A percentile compares a stretch with the other conserved stretches of the same genome.
These are phyloP conservation scores for Taiozyma sp. DNA, from an alignment of 1,139 yeast species.

Conservation along the genomic window DNA sequence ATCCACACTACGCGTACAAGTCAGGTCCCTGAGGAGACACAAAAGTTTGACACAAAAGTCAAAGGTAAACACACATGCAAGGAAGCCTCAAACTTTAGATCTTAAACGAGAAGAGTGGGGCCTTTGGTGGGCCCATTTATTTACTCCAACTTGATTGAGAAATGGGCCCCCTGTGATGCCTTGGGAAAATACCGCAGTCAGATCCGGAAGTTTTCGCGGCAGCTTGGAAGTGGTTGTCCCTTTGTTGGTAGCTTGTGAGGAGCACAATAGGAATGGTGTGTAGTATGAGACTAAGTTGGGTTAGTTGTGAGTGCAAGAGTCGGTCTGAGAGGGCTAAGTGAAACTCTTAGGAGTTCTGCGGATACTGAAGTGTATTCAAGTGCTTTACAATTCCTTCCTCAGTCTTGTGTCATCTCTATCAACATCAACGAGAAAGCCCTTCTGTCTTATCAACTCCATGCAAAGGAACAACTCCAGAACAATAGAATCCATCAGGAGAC, in stretches of 20 bases:
- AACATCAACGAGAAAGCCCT: not conserved
- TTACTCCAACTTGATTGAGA: not conserved
- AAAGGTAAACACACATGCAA: not conserved
- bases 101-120: not conserved
- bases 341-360: too few species aligned
- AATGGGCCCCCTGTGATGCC: not conserved
- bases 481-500: not conserved
- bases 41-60: not conserved
- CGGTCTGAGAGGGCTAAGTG: too few species aligned
- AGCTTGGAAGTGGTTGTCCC: not conserved
- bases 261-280: too few species aligned
- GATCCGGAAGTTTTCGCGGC: not conserved
- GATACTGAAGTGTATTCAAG: too few species aligned
- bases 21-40: not conserved
- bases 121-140: not conserved
- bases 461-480: not conserved
- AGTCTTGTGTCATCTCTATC: conserved; percentile 1
- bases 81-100: not conserved
- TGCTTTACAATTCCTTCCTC: not conserved
- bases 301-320: too few species aligned
- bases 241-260: too few species aligned
- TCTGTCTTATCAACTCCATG: not conserved
- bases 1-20: not conserved
- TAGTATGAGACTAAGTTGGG: too few species aligned
- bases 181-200: not conserved